phyloP scores from a whole-genome alignment of 1,284 basidiomycete genomes.

The Phellinidium pouzarii region DNA sequence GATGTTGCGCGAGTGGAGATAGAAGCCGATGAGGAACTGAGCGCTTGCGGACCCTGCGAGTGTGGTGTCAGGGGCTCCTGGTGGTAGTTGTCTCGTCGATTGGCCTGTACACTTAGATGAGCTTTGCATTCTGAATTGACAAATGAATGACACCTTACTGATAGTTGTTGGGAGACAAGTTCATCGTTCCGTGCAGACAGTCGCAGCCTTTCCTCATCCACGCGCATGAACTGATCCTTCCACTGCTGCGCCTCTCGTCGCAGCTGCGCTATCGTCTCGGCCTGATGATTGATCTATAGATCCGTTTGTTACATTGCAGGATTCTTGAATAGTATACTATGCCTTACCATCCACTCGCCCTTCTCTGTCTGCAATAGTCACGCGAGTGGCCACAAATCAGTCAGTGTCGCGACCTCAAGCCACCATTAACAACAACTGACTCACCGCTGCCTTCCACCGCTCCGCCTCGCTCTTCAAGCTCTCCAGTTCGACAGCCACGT shows the following conservation, averaged over 20 bases:
- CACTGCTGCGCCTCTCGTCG: slow-evolving; percentile 58
- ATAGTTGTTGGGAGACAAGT: slow-evolving; percentile 41
- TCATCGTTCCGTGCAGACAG: slow-evolving; percentile 51
- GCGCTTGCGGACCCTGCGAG: slow-evolving; percentile 15
- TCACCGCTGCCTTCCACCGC: slow-evolving; percentile 46
- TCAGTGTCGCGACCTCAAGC: background rate
- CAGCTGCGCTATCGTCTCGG: slow-evolving; percentile 52
- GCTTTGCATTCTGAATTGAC: background rate
- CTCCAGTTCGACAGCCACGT: slow-evolving; percentile 39
- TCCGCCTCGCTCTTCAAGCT: slow-evolving; percentile 43
- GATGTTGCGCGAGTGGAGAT: slow-evolving; percentile 10
- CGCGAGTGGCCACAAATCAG: background rate
- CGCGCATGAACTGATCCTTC: slow-evolving; percentile 58
- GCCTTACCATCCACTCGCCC: slow-evolving; percentile 47
- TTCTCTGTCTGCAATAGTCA: slow-evolving; percentile 41
- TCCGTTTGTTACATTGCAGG: background rate
- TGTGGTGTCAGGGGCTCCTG: slow-evolving; percentile 18
- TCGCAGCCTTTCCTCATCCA: slow-evolving; percentile 46
- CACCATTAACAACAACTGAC: slow-evolving; percentile 23
- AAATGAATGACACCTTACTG: slow-evolving; percentile 10
- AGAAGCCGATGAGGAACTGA: background rate
- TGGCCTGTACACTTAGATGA: slow-evolving; percentile 4
- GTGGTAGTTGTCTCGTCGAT: slow-evolving; percentile 10
- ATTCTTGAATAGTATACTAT: background rate
- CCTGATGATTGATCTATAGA: slow-evolving; percentile 47